Evolutionary conservation across 495 filamentous ascomycete species (phyloP).

Genomic region (Cercophora scortea): DNA sequence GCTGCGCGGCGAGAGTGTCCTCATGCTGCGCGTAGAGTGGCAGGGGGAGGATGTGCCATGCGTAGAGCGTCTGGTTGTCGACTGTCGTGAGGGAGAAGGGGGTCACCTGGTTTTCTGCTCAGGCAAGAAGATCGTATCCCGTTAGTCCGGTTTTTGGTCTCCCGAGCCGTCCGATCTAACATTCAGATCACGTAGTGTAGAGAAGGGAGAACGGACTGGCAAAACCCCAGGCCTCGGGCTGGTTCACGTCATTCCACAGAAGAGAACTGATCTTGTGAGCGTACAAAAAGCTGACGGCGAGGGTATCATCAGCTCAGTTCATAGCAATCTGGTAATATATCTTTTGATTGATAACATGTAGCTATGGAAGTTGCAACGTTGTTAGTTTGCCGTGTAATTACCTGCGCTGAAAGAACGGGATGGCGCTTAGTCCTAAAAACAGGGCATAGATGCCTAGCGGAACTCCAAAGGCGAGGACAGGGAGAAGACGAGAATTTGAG

Average conservation of each 20-base stretch:
- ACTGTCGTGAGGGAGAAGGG: constrained; percentile 54
- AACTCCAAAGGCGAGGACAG: constrained; percentile 33
- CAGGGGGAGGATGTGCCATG: constrained; percentile 69
- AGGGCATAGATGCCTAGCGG: constrained; percentile 32
- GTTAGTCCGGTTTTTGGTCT: not conserved
- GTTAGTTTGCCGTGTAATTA: constrained; percentile 16
- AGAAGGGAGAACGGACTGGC: constrained; percentile 48
- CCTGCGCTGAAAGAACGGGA: constrained; percentile 52
- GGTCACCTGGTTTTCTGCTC: constrained; percentile 57
- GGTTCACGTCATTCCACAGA: constrained; percentile 61
- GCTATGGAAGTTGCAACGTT: too few species aligned
- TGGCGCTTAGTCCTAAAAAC: constrained; percentile 39
- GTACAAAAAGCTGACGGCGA: constrained; percentile 57
- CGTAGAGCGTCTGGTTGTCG: constrained; percentile 52
- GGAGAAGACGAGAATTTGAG: constrained; percentile 6
- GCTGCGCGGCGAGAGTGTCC: constrained; percentile 39
- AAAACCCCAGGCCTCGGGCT: constrained; percentile 74
- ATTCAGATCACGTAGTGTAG: not conserved
- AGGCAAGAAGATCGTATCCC: not conserved
- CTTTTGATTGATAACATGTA: too few species aligned
- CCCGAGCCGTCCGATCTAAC: not conserved
- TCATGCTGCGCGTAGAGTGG: constrained; percentile 53
- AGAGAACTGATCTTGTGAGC: constrained; percentile 63
- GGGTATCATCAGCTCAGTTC: not conserved
- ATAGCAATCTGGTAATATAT: not conserved